Percentiles rank a stretch among this genome's conserved stretches.
Conservation (phyloP, 2,329 filamentous ascomycete genomes). For the Metarhizium album region DNA sequence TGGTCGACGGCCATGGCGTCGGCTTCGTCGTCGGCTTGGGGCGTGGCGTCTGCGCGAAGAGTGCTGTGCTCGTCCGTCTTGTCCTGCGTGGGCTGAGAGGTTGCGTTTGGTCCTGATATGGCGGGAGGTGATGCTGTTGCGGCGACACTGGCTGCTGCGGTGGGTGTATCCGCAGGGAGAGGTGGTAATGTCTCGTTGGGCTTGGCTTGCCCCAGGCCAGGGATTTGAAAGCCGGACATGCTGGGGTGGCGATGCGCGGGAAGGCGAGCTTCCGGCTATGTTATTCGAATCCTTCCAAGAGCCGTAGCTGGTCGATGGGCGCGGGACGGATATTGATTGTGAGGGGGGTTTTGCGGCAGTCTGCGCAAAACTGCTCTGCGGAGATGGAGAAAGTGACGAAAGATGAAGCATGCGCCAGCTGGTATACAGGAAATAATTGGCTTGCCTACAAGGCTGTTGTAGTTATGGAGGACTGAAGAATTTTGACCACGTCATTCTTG, state of each 20-base stretch:
- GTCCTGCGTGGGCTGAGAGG: background rate
- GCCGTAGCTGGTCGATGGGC: background rate
- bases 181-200: slow-evolving; percentile 31
- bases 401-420: background rate
- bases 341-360: background rate
- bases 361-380: background rate
- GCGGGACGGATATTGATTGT: background rate
- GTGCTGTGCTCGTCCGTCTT: background rate
- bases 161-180: slow-evolving; percentile 21
- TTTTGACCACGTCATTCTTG: background rate
- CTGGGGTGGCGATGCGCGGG: background rate
- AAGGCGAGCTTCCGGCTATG: background rate
- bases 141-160: slow-evolving; percentile 17
- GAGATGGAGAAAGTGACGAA: background rate
- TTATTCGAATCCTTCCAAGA: background rate
- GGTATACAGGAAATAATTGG: background rate
- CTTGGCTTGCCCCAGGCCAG: slow-evolving; percentile 31
- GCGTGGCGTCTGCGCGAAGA: background rate
- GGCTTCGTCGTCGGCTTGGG: background rate
- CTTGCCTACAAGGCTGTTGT: background rate
- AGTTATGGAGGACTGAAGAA: background rate
- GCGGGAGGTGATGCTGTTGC: slow-evolving; percentile 7
- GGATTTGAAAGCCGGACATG: slow-evolving; percentile 34
- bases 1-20: slow-evolving; percentile 28
- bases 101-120: background rate